phyloP scores from a whole-genome alignment of 495 filamentous ascomycete genomes.

The Daldinia concentrica region DNA sequence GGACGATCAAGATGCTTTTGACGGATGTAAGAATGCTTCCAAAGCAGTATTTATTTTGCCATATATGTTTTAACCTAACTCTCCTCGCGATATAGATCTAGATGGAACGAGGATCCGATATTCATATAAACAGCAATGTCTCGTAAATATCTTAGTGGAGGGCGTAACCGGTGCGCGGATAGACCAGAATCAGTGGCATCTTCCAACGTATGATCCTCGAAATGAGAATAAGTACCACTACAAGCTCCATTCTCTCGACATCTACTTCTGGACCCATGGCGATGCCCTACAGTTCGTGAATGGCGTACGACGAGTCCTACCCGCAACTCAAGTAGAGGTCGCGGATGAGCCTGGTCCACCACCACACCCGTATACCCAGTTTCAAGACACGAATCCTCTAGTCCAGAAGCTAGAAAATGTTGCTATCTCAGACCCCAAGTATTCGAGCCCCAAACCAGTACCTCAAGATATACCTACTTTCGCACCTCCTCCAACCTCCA shows the following conservation, averaged over 20 bases:
- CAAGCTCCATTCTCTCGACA: slow-evolving; percentile 82
- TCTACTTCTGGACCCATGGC: slow-evolving; percentile 87
- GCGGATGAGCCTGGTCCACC: slow-evolving; percentile 63
- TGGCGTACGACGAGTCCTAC: slow-evolving; percentile 66
- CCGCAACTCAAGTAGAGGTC: slow-evolving; percentile 67
- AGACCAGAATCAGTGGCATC: slow-evolving; percentile 74
- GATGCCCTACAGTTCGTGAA: slow-evolving; percentile 81
- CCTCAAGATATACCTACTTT: slow-evolving; percentile 50
- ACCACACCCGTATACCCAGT: slow-evolving; percentile 46
- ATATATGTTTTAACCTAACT: slow-evolving; percentile 14
- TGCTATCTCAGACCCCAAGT: slow-evolving; percentile 66
- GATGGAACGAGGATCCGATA: slow-evolving; percentile 72
- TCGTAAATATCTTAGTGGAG: slow-evolving; percentile 80
- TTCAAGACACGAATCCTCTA: slow-evolving; percentile 72
- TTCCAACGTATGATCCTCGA: slow-evolving; percentile 73
- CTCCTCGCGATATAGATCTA: slow-evolving; percentile 57
- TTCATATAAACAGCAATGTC: slow-evolving; percentile 79
- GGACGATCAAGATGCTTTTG: slow-evolving; percentile 88
- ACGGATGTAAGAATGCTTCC: slow-evolving; percentile 68
- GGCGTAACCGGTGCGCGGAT: slow-evolving; percentile 52
- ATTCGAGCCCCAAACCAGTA: slow-evolving; percentile 57
- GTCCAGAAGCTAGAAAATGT: slow-evolving; percentile 86
- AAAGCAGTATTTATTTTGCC: neutral
- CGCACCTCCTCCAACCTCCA: slow-evolving; percentile 52
- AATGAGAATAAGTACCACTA: slow-evolving; percentile 77